Conservation (phyloP, 2,329 filamentous ascomycete species). For the Ustilaginoidea virens region DNA sequence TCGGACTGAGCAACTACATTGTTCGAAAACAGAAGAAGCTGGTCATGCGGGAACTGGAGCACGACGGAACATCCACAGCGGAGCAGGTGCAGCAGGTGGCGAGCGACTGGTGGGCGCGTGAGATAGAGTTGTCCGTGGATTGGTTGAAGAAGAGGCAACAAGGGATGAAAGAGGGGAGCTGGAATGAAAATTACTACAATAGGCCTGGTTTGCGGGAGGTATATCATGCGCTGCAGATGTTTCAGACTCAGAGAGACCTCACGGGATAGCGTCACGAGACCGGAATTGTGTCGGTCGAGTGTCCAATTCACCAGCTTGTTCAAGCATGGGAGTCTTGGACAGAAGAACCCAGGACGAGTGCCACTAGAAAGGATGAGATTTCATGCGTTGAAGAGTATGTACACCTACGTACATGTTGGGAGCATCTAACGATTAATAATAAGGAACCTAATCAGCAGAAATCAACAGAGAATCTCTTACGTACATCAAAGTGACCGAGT, state of each 20-base stretch:
- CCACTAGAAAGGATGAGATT: too few relatives aligned
- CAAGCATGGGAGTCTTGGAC: too few relatives aligned
- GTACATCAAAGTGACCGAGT: too few relatives aligned
- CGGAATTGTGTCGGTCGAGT: too few relatives aligned
- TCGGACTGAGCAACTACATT: slow-evolving; percentile 27
- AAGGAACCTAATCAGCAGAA: too few relatives aligned
- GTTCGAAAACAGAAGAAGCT: slow-evolving; percentile 29
- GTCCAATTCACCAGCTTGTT: too few relatives aligned
- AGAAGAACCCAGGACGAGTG: too few relatives aligned
- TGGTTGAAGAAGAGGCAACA: slow-evolving; percentile 27
- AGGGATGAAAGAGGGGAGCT: slow-evolving; percentile 23
- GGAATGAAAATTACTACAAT: slow-evolving; percentile 34
- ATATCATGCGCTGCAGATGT: slow-evolving; percentile 14
- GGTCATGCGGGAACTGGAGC: slow-evolving; percentile 22
- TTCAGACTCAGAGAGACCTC: slow-evolving; percentile 1
- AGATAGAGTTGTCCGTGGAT: slow-evolving; percentile 30
- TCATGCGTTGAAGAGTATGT: too few relatives aligned
- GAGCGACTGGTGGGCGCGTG: slow-evolving; percentile 30
- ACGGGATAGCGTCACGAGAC: not conserved
- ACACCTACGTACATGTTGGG: too few relatives aligned
- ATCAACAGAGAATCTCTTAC: too few relatives aligned
- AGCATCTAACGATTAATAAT: too few relatives aligned
- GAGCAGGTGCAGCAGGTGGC: slow-evolving; percentile 22
- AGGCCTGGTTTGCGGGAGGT: slow-evolving; percentile 32
- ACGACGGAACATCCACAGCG: slow-evolving; percentile 17